Evolutionary conservation across 1,284 basidiomycete genomes (phyloP), one percentile per base, ranked within the genome.

Genomic region (Cutaneotrichosporon sp.): DNA sequence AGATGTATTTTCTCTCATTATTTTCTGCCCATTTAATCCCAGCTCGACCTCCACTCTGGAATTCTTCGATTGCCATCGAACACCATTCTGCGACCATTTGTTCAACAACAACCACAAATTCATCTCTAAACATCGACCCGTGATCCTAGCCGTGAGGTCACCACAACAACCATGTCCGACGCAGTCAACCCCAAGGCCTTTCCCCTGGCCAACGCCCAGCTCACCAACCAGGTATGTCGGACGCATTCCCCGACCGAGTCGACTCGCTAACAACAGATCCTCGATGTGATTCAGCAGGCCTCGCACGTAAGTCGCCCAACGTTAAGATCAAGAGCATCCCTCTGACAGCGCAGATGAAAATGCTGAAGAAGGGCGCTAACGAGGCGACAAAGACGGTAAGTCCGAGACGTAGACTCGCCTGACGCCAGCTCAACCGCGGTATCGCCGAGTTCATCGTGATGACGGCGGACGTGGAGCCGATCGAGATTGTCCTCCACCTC

Each of bases 171-270:
- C 47, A 52, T 53, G 29, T 60, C 46, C 52, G 70, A 69, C 65
- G 66, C 71, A 48, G 60, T 70, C 41, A 81, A 81, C 78, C 76
- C 79, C 63, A 96, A 93, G 79, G 92, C 92, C 54, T 98, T 90
- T 84, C 96, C 96, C 49, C 80, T 92, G 56, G 90, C 96, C 61
- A 82, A 87, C 65, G 85, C 91, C 41, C 80, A 83, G 45, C 81
- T 99, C 66, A 97, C 93, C 72, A 97, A 97, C 82, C 84, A 89
- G n/a, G n/a, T n/a, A n/a, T n/a, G n/a, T n/a, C n/a, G n/a, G n/a
- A n/a, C n/a, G n/a, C n/a, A n/a, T n/a, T n/a, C n/a, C n/a, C n/a
- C n/a, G n/a, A n/a, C n/a, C n/a, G n/a, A n/a, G n/a, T n/a, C n/a
- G n/a, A n/a, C n/a, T n/a, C n/a, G n/a, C n/a, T n/a, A n/a, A n/a